Percentiles rank a stretch among this genome's conserved stretches.
Evolutionary conservation across 164 flowering plant species (phyloP).

Genomic region (Tinospora cordifolia): DNA sequence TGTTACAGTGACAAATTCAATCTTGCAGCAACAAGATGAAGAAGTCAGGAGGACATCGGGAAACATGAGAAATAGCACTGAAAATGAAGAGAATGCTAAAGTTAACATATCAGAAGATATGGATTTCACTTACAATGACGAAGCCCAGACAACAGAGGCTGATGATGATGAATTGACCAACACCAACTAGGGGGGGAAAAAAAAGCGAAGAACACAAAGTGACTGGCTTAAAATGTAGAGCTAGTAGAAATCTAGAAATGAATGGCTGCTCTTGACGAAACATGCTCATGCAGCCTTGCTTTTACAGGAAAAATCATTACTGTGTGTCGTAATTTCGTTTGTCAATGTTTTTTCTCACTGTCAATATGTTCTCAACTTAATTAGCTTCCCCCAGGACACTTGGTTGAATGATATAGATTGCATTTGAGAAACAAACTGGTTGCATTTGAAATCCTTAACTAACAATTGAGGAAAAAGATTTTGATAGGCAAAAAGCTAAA

Average conservation of each 20-base stretch:
- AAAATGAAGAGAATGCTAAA: background rate
- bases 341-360: background rate
- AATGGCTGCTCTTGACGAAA: background rate
- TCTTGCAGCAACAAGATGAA: constrained; percentile 4
- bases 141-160: constrained; percentile 2
- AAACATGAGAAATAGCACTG: background rate
- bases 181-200: constrained; percentile 9
- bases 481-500: too few species aligned
- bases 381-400: too few species aligned
- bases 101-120: constrained; percentile 7
- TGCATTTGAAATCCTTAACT: too few species aligned
- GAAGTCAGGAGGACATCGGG: constrained; percentile 4
- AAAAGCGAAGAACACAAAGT: constrained; percentile 9
- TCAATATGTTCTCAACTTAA: background rate
- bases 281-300: background rate
- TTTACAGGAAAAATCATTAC: background rate
- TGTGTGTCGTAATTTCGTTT: background rate
- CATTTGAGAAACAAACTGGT: too few species aligned
- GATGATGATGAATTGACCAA: constrained; percentile 1
- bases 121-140: constrained; percentile 1
- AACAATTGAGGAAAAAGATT: too few species aligned
- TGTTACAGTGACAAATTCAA: too few species aligned
- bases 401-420: too few species aligned
- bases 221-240: background rate
- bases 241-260: background rate